phyloP scores from a whole-genome alignment of 306 rosid genomes.

The Castanea crenata region DNA sequence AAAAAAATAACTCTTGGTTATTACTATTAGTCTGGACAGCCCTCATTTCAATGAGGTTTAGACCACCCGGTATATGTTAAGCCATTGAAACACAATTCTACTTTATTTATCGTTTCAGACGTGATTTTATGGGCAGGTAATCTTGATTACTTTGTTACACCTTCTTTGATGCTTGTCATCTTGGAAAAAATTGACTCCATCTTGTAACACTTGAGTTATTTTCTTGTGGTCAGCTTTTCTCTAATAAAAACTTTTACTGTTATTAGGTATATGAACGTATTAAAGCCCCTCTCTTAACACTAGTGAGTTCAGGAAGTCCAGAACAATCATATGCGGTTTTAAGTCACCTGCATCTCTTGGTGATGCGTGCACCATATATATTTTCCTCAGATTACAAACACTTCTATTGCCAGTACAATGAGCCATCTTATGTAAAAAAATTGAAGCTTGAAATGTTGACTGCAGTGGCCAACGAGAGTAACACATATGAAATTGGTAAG shows the following conservation, averaged over 20 bases:
- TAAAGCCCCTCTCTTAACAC: conserved; percentile 95
- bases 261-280: conserved; percentile 93
- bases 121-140: conserved; percentile 3
- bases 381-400: conserved; percentile 94
- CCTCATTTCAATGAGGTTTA: neutral
- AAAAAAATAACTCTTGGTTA: neutral
- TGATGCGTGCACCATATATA: conserved; percentile 97
- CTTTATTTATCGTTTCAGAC: neutral
- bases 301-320: conserved; percentile 98
- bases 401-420: conserved; percentile 98
- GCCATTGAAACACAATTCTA: neutral
- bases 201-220: conserved; percentile 17
- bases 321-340: conserved; percentile 97
- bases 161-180: neutral
- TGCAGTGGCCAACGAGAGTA: conserved; percentile 97
- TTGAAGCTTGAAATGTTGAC: conserved; percentile 99
- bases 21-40: conserved; percentile 22
- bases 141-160: conserved; percentile 21
- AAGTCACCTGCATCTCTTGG: conserved; percentile 96
- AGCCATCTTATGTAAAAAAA: conserved; percentile 96
- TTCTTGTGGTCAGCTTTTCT: conserved; percentile 13
- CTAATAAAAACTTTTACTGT: conserved; percentile 29
- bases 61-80: neutral
- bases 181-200: conserved; percentile 9
- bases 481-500: conserved; percentile 96